Evolutionary conservation across 2,329 filamentous ascomycete genomes (phyloP).

Genomic region (Cytospora mali): DNA sequence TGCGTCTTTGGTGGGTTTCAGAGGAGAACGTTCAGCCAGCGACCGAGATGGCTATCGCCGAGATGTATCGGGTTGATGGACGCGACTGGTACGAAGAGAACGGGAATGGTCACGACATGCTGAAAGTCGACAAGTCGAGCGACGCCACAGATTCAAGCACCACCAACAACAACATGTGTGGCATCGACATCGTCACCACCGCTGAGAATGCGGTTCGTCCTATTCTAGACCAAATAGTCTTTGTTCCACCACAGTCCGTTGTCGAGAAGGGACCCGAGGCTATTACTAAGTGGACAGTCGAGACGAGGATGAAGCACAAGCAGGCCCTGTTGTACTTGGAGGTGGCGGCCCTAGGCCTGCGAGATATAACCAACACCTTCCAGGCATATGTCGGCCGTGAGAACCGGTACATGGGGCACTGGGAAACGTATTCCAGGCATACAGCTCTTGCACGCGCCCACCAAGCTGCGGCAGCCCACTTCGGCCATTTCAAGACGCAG

Average conservation of each 20-base stretch:
- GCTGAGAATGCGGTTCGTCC: background rate
- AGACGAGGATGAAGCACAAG: background rate
- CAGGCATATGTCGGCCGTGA: background rate
- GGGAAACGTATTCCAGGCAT: background rate
- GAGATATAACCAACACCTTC: background rate
- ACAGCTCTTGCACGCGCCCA: background rate
- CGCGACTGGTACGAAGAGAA: slow-evolving; percentile 13
- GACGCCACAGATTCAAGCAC: background rate
- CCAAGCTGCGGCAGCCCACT: background rate
- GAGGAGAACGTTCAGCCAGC: background rate
- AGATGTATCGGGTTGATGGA: slow-evolving; percentile 1
- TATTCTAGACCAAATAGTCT: background rate
- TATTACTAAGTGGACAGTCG: background rate
- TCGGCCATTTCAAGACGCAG: background rate
- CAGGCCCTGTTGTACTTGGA: background rate
- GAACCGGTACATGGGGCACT: background rate
- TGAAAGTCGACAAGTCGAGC: background rate
- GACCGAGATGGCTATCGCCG: background rate
- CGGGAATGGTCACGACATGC: background rate
- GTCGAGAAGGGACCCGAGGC: background rate
- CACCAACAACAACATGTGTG: background rate
- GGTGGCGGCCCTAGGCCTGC: background rate
- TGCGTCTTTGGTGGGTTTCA: slow-evolving; percentile 7
- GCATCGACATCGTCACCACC: background rate
- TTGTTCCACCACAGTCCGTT: background rate